A percentile compares a stretch with the other conserved stretches of the same genome.
phyloP scores from a whole-genome alignment of 495 filamentous ascomycete species.

The Talaromyces thailandensis region DNA sequence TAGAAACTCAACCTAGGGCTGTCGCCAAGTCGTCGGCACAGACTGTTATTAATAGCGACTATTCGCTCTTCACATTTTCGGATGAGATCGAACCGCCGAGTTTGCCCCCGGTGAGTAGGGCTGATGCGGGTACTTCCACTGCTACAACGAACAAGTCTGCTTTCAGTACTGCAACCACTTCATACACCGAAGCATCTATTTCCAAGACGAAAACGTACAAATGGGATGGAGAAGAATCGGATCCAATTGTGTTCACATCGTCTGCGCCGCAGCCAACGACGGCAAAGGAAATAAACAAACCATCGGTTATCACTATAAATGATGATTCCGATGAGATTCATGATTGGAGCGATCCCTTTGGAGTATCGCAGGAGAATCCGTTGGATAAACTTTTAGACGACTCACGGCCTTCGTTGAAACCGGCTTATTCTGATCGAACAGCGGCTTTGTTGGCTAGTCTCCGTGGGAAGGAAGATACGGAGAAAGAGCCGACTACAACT shows the following conservation, averaged over 20 bases:
- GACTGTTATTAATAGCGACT: constrained; percentile 7
- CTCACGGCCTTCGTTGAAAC: constrained; percentile 1
- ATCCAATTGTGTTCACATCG: constrained; percentile 48
- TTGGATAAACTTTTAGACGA: constrained; percentile 20
- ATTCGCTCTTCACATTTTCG: constrained; percentile 23
- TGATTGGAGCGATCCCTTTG: constrained; percentile 30
- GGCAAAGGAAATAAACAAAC: constrained; percentile 1
- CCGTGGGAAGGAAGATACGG: constrained; percentile 1
- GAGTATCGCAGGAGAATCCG: constrained; percentile 13
- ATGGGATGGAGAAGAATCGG: constrained; percentile 26
- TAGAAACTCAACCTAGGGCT: background rate
- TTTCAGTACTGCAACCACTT: constrained; percentile 8
- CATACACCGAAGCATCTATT: constrained; percentile 13
- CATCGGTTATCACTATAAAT: constrained; percentile 20
- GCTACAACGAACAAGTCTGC: background rate
- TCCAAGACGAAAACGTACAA: constrained; percentile 9
- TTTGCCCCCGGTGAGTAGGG: background rate
- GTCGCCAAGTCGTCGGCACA: background rate
- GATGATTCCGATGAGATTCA: constrained; percentile 31
- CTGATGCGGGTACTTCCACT: background rate
- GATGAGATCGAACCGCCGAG: constrained; percentile 17
- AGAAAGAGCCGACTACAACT: background rate
- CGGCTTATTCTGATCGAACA: constrained; percentile 18
- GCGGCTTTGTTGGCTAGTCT: constrained; percentile 30
- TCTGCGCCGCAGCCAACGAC: constrained; percentile 24